Base-by-base conservation (phyloP, 768 basidiomycete genomes). In the Sarcomyxa edulis region DNA sequence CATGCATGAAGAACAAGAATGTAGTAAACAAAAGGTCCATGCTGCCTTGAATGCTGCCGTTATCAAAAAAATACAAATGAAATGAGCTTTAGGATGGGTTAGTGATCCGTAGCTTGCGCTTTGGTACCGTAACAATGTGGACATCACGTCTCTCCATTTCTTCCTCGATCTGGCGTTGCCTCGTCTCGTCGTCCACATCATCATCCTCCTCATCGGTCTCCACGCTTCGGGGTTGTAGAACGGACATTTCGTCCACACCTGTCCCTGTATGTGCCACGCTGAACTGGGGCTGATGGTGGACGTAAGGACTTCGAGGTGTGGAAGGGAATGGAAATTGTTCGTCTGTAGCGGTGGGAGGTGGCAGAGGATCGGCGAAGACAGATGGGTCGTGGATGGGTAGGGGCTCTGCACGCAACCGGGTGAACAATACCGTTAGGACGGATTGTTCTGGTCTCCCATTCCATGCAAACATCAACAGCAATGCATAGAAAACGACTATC, bases 71-170 rank as follows among this genome's bases (percentile, higher is more conserved):
- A n/a, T 31, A 32, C 19, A 14, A 31, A 11, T 11, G 21, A 34
- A 4, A n/a, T 28, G 42, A 47, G 27, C 24, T 48, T 63, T 57
- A 68, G 47, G 70, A 71, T 10, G 83, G 84, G 58, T 91, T 91
- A 37, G 76, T 71, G 33, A 90, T 72, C 69, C 78, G 78, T 40
- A 91, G 61, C 51, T 74, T 78, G 48, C 85, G 83, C 54, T 76
- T 81, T 14, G 88, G 88, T 29, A 78, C 70, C 5, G 78, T 81
- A 44, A 90, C 75, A 51, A 90, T 86, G n/a, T 83, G 84, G 21
- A 90, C 85, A 47, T 90, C 85, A 34, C 88, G 74, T 48, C 86
- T 69, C 26, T 69, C 77, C 73, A 91, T 85, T 58, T 90, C 87
- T 41, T 83, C 80, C 54, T 90, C 88, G 23, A 89, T 87, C 48